These are phyloP conservation scores for Serendipita sp. DNA, from an alignment of 768 basidiomycete genomes.

Conservation along the genomic window DNA sequence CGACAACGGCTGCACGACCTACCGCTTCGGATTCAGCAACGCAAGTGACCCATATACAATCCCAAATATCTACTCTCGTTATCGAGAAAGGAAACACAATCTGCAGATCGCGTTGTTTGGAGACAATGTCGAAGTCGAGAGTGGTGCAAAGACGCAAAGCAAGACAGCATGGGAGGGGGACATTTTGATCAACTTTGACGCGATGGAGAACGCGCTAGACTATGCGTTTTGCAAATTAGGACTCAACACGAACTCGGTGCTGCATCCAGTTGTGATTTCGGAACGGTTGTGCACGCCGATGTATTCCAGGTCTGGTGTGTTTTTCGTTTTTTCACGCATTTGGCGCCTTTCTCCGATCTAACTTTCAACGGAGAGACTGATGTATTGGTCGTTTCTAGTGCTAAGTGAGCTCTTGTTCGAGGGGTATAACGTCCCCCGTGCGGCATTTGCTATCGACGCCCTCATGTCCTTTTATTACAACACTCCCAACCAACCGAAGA, in stretches of 20 bases:
- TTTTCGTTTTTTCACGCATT: slow-evolving; percentile 1
- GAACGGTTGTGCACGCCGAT: slow-evolving; percentile 79
- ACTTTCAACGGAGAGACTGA: neutral
- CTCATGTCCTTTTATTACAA: slow-evolving; percentile 88
- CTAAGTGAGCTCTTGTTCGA: slow-evolving; percentile 97
- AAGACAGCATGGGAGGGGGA: slow-evolving; percentile 90
- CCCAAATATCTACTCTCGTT: slow-evolving; percentile 65
- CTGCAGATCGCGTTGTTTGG: slow-evolving; percentile 77
- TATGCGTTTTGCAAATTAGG: slow-evolving; percentile 79
- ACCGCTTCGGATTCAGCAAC: slow-evolving; percentile 73
- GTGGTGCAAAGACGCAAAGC: slow-evolving; percentile 59
- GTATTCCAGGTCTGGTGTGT: slow-evolving; percentile 73
- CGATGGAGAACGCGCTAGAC: slow-evolving; percentile 87
- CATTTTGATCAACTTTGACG: slow-evolving; percentile 78
- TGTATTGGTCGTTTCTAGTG: slow-evolving; percentile 29
- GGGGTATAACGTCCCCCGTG: slow-evolving; percentile 67
- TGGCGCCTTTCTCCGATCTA: neutral
- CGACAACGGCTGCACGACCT: slow-evolving; percentile 72
- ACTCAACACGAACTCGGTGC: slow-evolving; percentile 55
- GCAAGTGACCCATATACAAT: slow-evolving; percentile 39
- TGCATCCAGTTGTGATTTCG: slow-evolving; percentile 86
- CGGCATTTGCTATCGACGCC: slow-evolving; percentile 79
- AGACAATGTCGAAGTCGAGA: slow-evolving; percentile 72
- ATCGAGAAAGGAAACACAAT: slow-evolving; percentile 77
- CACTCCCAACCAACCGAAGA: slow-evolving; percentile 26